Evolutionary conservation across 768 basidiomycete genomes (phyloP), one percentile per base, ranked within the genome.

Genomic region (Collybia mongolica): DNA sequence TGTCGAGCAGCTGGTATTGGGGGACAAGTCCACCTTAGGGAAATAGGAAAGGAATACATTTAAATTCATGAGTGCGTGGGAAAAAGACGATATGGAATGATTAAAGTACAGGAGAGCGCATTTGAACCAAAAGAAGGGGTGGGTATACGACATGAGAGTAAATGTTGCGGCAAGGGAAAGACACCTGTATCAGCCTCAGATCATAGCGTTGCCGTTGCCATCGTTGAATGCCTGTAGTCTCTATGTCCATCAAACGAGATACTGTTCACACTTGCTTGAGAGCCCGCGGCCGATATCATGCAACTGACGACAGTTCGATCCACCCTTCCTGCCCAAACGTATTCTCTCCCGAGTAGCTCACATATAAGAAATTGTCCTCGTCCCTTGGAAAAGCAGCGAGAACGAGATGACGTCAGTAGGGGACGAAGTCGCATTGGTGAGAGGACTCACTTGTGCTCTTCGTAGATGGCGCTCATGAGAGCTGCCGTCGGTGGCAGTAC

Each of bases 281-380:
- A 44, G 26, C 5, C 28, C 20, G 24, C 32, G 7, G 12, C 18
- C 47, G 36, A 18, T 49, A 59, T 74, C 66, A 78, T 68, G 72
- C 76, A 52, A 73, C 72, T 56, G 62, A 68, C 41, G 73, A 71
- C 54, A 77, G 56, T 63, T 79, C 79, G 41, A 76, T 56, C 75
- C 73, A 76, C 43, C 68, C 74, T 65, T 73, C 69, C 54, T 67
- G 69, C 44, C 94, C 93, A 60, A 97, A 97, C 29, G 91, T 94
- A 72, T 97, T 97, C 88, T 97, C 95, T 52, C 95, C 95, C 35
- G 94, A 97, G 76, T 98, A 98, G 65, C 91, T 92, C 54, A 99
- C 94, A 65, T 98, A 99, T 37, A 99, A 79, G 82, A 99, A 99
- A 55, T 94, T 93, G 67, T 99, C 97, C 68, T 99, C 97, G 60